Percentiles rank a stretch among this genome's conserved stretches.
These are phyloP conservation scores for Malassezia sp. DNA, from an alignment of 1,284 basidiomycete species.

Conservation along the genomic window DNA sequence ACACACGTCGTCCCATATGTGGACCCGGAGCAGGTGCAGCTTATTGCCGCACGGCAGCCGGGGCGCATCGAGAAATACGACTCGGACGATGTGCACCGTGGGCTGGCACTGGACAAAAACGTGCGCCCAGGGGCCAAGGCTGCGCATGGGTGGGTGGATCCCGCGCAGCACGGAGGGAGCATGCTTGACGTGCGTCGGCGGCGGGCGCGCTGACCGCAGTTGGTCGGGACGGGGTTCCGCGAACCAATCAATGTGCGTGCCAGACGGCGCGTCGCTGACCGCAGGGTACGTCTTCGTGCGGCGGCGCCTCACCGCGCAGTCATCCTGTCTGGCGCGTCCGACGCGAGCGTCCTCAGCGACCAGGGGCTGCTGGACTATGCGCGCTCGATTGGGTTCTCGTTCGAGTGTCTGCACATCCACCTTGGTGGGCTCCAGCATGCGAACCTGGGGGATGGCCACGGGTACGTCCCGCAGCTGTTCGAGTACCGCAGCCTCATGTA, in stretches of 20 bases:
- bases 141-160: constrained; percentile 25
- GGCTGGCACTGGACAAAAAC: constrained; percentile 17
- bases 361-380: constrained; percentile 68
- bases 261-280: too few relatives aligned
- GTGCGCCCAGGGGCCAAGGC: not conserved
- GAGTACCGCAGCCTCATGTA: constrained; percentile 43
- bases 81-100: constrained; percentile 21
- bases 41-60: not conserved
- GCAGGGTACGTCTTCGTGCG: too few relatives aligned
- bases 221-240: constrained; percentile 63
- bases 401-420: constrained; percentile 74
- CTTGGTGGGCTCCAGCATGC: constrained; percentile 60
- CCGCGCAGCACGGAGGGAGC: constrained; percentile 24
- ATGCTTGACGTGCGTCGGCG: constrained; percentile 41
- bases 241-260: constrained; percentile 87
- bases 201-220: too few relatives aligned
- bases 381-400: constrained; percentile 56
- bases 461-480: constrained; percentile 47
- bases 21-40: not conserved
- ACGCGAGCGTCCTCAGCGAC: constrained; percentile 60
- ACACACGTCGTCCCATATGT: constrained; percentile 10
- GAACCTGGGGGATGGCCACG: constrained; percentile 73
- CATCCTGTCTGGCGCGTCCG: constrained; percentile 72
- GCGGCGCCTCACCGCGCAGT: too few relatives aligned
- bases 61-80: constrained; percentile 10